Base-by-base conservation (phyloP, 768 basidiomycete species). In the Lentinula sp. region DNA sequence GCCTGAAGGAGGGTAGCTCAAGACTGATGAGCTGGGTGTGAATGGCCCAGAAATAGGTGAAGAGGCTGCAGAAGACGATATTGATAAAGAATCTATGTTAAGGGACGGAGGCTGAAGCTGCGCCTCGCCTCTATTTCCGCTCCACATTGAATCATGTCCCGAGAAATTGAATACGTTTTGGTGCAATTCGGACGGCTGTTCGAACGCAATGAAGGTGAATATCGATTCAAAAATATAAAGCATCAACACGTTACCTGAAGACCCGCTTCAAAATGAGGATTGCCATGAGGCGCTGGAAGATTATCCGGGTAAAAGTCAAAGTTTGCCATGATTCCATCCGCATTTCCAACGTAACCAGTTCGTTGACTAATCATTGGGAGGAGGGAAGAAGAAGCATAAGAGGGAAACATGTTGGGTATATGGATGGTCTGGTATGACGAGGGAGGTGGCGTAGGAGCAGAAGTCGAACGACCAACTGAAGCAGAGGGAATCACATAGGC, bases 351-450 rank as follows among this genome's bases (percentile, higher is more conserved):
- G 70, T 80, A 76, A 42, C 84, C 78, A 39, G 84, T 73, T 54
- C 86, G 82, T 59, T 84, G 80, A 66, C 79, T 82, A 75, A 86
- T 85, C 76, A 87, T 81, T 35, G 78, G 79, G 4, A 80, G 68
- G 6, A 80, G 74, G 13, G 84, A 80, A n/a, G 85, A 85, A 34
- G 53, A 37, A 32, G 87, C 86, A 11, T 82, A 87, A 13, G 86
- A 86, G 5, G 85, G 83, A 1, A 79, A 81, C 16, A 91, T 79
- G 64, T 80, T 82, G 23, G 89, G 89, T 45, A 90, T 78, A 69
- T 83, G 83, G 67, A 91, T 88, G 1, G 81, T 78, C 73, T 89
- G 87, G 65, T 81, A 83, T 2, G 81, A 76, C n/a, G 61, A 35
- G 13, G 57, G 67, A 10, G 84, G 85, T 2, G 88, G 86, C 9